Conservation (phyloP, 1,284 basidiomycete species). For the Ceratobasidium sp. region DNA sequence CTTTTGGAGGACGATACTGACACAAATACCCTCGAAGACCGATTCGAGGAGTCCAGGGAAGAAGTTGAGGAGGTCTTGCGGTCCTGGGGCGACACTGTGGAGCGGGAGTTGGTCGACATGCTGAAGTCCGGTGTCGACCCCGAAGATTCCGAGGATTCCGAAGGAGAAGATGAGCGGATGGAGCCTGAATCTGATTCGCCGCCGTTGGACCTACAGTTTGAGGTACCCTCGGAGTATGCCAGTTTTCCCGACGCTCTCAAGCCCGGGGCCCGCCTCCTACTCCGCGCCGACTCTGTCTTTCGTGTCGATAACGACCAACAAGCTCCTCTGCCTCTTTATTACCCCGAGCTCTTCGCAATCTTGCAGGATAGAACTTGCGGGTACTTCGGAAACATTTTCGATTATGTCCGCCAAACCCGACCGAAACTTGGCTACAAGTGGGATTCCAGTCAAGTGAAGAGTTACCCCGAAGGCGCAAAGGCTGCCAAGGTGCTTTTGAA, state of each 20-base stretch:
- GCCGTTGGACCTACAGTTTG: not conserved
- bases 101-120: not conserved
- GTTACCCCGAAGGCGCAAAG: not conserved
- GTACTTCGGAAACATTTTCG: not conserved
- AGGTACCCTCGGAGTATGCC: not conserved
- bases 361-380: not conserved
- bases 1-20: constrained; percentile 1
- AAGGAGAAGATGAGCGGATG: not conserved
- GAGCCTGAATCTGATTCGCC: not conserved
- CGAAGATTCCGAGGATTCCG: not conserved
- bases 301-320: not conserved
- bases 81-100: not conserved
- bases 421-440: no score
- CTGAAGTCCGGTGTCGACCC: not conserved
- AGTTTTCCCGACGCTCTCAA: no score
- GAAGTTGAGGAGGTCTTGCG: not conserved
- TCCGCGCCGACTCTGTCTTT: constrained; percentile 19
- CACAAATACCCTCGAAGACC: not conserved
- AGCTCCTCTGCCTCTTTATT: not conserved
- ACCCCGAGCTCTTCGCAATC: constrained; percentile 6
- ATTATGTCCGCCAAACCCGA: not conserved
- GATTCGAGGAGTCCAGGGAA: constrained; percentile 4
- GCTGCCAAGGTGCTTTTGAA: not conserved
- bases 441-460: no score
- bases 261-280: not conserved